Percentiles rank a stretch among this genome's conserved stretches.
These are phyloP conservation scores for Botrytis byssoidea DNA, from an alignment of 2,329 filamentous ascomycete genomes.

Conservation along the genomic window DNA sequence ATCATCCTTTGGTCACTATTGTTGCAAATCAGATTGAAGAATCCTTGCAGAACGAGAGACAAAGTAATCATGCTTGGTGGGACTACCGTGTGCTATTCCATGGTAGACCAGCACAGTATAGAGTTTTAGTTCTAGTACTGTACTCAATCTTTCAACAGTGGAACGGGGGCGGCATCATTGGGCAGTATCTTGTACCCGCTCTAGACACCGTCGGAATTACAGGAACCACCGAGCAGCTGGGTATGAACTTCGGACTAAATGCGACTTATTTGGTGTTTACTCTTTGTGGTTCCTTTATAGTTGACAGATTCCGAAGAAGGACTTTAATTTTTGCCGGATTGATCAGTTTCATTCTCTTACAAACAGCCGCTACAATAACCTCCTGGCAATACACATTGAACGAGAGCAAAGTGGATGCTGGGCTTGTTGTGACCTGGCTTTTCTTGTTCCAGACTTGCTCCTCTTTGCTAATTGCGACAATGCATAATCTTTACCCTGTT, in stretches of 20 bases:
- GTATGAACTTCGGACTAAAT: slow-evolving; percentile 30
- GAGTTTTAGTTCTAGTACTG: slow-evolving; percentile 45
- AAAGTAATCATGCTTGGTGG: slow-evolving; percentile 42
- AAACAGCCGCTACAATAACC: slow-evolving; percentile 48
- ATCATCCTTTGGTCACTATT: slow-evolving; percentile 28
- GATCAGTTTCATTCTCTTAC: slow-evolving; percentile 45
- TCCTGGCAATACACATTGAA: slow-evolving; percentile 45
- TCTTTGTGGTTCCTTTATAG: slow-evolving; percentile 26
- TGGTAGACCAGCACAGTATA: slow-evolving; percentile 45
- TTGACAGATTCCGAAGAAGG: slow-evolving; percentile 35
- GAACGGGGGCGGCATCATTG: slow-evolving; percentile 34
- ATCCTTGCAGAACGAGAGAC: slow-evolving; percentile 28
- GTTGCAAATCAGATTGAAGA: slow-evolving; percentile 38
- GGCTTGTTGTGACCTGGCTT: slow-evolving; percentile 48
- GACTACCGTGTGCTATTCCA: slow-evolving; percentile 48
- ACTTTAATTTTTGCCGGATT: slow-evolving; percentile 48
- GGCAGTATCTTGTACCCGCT: slow-evolving; percentile 31
- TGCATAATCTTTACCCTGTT: slow-evolving; percentile 39
- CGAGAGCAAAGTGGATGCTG: slow-evolving; percentile 39
- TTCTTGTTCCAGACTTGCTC: slow-evolving; percentile 50
- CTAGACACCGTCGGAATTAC: slow-evolving; percentile 30
- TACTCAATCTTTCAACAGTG: slow-evolving; percentile 41
- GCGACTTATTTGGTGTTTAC: slow-evolving; percentile 30
- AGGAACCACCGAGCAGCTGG: slow-evolving; percentile 25
- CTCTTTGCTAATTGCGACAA: slow-evolving; percentile 45